Percentiles rank a stretch among this genome's conserved stretches.
phyloP scores from a whole-genome alignment of 2,329 filamentous ascomycete species.

The Sporothrix humicola region DNA sequence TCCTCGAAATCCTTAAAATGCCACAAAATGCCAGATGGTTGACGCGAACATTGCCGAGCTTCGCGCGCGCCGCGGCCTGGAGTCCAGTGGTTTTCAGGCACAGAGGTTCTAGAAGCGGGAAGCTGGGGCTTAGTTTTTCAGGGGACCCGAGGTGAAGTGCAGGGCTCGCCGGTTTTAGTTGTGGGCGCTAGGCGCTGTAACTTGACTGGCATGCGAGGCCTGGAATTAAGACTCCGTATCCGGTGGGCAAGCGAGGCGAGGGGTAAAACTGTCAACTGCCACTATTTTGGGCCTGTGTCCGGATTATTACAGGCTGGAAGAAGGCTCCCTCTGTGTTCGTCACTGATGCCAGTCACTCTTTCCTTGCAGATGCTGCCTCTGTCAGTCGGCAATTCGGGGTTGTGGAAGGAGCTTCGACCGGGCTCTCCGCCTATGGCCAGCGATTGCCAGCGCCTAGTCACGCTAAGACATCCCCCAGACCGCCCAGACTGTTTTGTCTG shows the following conservation, averaged over 20 bases:
- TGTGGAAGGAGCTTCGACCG: conserved; percentile 22
- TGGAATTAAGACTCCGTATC: not conserved
- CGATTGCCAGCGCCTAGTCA: not conserved
- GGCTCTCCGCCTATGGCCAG: conserved; percentile 4
- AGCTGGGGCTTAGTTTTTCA: not conserved
- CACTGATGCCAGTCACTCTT: conserved; percentile 23
- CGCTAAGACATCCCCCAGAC: conserved; percentile 23
- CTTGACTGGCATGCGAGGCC: conserved; percentile 2
- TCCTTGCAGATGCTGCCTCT: not conserved
- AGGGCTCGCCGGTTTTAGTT: not conserved
- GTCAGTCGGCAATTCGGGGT: conserved; percentile 25
- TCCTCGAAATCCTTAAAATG: not conserved
- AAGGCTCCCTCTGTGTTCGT: conserved; percentile 10
- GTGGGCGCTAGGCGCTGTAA: not conserved
- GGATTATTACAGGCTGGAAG: not conserved
- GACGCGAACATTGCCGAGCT: conserved; percentile 10
- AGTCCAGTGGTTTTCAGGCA: not conserved
- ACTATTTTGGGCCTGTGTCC: not conserved
- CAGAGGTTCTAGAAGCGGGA: not conserved
- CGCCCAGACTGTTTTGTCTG: not conserved
- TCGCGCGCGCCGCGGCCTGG: conserved; percentile 12
- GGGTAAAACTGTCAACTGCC: not conserved
- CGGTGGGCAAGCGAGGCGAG: conserved; percentile 6
- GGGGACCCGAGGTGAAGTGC: not conserved
- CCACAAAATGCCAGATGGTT: not conserved